Evolutionary conservation across 2,329 filamentous ascomycete genomes (phyloP).

Genomic region (Macrophomina tecta): DNA sequence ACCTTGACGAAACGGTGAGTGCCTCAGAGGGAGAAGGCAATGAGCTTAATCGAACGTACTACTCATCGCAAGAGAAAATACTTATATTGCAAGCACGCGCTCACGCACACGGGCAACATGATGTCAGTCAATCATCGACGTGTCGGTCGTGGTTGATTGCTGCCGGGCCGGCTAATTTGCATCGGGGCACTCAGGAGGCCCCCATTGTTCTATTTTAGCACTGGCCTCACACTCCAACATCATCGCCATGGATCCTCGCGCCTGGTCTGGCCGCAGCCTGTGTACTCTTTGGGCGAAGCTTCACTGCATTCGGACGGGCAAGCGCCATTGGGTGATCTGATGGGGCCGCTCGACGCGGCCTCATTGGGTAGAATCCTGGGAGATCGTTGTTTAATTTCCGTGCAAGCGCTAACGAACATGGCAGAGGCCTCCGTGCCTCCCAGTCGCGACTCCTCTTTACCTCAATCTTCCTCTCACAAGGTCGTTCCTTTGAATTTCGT

Average conservation of each 20-base stretch:
- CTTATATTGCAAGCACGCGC: constrained; percentile 12
- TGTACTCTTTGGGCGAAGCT: constrained; percentile 1
- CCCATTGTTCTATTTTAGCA: background rate
- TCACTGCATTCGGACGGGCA: constrained; percentile 16
- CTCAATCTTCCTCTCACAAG: constrained; percentile 9
- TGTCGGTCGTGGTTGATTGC: background rate
- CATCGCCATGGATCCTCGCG: constrained; percentile 20
- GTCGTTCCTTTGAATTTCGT: constrained; percentile 20
- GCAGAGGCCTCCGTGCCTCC: constrained; percentile 1
- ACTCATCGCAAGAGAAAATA: background rate
- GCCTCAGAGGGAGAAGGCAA: constrained; percentile 1
- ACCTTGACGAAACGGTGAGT: constrained; percentile 8
- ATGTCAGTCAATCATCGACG: background rate
- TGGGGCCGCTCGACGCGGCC: background rate
- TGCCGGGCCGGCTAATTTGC: background rate
- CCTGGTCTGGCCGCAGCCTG: constrained; percentile 15
- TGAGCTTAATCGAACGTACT: constrained; percentile 13
- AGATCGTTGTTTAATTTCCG: constrained; percentile 23
- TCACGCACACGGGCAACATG: background rate
- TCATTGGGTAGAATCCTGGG: constrained; percentile 6
- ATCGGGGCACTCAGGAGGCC: constrained; percentile 5
- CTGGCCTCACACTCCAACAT: background rate
- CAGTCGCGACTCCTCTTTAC: constrained; percentile 2
- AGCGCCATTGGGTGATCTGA: constrained; percentile 8
- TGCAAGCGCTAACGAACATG: constrained; percentile 19